phyloP scores from a whole-genome alignment of 75 land plant genomes.

The Chamaecyparis obtusa region DNA sequence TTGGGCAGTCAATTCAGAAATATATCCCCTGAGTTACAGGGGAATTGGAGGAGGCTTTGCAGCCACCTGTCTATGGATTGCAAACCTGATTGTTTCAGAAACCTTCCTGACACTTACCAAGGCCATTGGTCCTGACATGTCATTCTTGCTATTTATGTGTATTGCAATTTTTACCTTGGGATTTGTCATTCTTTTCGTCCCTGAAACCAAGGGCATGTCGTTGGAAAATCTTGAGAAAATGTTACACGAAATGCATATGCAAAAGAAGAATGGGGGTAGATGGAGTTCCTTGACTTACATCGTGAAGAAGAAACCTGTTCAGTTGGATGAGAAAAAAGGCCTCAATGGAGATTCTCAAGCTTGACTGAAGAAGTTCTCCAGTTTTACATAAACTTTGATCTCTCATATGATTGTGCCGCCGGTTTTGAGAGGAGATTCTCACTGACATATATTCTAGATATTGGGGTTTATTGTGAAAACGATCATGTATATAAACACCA shows the following conservation, averaged over 20 bases:
- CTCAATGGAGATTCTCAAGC: neutral
- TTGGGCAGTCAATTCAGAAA: slow-evolving; percentile 94
- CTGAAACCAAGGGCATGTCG: slow-evolving; percentile 39
- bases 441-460: too few relatives aligned
- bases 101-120: slow-evolving; percentile 71
- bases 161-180: slow-evolving; percentile 24
- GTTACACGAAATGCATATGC: slow-evolving; percentile 10
- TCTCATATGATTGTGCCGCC: too few relatives aligned
- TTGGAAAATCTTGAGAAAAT: slow-evolving; percentile 30
- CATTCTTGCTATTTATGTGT: slow-evolving; percentile 63
- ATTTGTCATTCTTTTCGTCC: slow-evolving; percentile 33
- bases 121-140: slow-evolving; percentile 62
- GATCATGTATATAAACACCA: too few relatives aligned
- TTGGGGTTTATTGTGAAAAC: too few relatives aligned
- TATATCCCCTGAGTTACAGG: slow-evolving; percentile 77
- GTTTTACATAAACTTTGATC: too few relatives aligned
- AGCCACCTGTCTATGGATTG: slow-evolving; percentile 76
- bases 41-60: slow-evolving; percentile 88
- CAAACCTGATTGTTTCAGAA: slow-evolving; percentile 74
- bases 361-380: neutral
- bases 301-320: neutral
- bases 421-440: too few relatives aligned
- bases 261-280: neutral
- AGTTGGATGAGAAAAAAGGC: neutral
- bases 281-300: neutral